Evolutionary conservation across 192 early-diverging fungal genomes (phyloP).

Genomic region (Linnemannia schmuckeri): DNA sequence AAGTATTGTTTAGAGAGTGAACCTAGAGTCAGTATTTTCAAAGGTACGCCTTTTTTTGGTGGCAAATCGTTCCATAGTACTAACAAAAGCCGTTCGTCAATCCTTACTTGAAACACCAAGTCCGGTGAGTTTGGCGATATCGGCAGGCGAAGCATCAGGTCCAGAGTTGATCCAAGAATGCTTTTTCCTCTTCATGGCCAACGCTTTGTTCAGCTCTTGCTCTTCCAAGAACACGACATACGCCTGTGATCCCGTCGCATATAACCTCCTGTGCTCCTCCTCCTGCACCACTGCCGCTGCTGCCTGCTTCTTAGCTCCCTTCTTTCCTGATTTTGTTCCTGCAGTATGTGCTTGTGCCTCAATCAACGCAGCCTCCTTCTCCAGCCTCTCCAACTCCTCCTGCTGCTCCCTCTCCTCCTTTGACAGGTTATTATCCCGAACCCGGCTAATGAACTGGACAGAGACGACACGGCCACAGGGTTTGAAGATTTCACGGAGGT

Average conservation of each 20-base stretch:
- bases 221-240: conserved; percentile 79
- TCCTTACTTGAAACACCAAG: conserved; percentile 64
- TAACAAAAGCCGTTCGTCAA: too few species aligned
- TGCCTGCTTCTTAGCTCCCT: conserved; percentile 37
- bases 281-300: conserved; percentile 21
- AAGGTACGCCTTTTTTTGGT: neutral
- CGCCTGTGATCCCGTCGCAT: conserved; percentile 69
- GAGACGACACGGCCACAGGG: conserved; percentile 65
- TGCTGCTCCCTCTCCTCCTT: conserved; percentile 52
- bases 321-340: conserved; percentile 35
- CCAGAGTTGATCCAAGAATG: conserved; percentile 68
- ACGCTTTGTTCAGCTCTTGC: conserved; percentile 70
- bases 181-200: conserved; percentile 72
- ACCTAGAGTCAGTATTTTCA: neutral
- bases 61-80: neutral
- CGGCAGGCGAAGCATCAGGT: conserved; percentile 55
- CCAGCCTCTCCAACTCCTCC: conserved; percentile 47
- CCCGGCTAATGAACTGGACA: conserved; percentile 66
- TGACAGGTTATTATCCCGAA: conserved; percentile 59
- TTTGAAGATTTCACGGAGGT: conserved; percentile 74
- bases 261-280: conserved; percentile 51
- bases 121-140: conserved; percentile 59
- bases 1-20: neutral
- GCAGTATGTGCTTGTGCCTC: conserved; percentile 19
- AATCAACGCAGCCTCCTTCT: conserved; percentile 34